Conservation (phyloP, 176 grass and related monocot genomes). For the Alloteropsis semialata region DNA sequence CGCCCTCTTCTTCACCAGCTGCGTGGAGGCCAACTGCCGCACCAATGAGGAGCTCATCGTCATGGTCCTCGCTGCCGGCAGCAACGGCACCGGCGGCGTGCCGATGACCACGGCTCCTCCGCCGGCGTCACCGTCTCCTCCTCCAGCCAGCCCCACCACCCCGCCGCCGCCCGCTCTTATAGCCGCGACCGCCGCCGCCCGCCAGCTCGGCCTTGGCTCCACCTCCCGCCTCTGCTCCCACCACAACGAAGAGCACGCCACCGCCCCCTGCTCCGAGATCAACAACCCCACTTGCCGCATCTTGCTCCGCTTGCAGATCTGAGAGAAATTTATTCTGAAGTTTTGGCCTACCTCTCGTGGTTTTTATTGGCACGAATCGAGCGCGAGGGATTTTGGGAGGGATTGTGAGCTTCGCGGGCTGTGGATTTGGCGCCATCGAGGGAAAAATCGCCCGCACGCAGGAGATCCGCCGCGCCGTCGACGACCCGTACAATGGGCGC, state of each 20-base stretch:
- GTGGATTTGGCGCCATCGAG: too few species aligned
- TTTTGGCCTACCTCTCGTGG: too few species aligned
- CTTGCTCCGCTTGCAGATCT: too few species aligned
- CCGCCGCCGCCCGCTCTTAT: neutral
- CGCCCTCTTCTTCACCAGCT: slow-evolving; percentile 73
- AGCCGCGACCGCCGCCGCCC: neutral
- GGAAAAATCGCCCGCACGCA: too few species aligned
- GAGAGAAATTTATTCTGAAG: too few species aligned
- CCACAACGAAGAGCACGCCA: slow-evolving; percentile 2
- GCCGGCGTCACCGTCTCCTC: neutral
- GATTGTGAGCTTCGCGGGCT: too few species aligned
- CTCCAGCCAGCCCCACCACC: slow-evolving; percentile 14
- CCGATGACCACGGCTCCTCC: neutral
- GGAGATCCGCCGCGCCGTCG: too few species aligned
- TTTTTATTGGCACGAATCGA: too few species aligned
- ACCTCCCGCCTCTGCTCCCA: neutral
- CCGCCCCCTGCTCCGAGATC: neutral
- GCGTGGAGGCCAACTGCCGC: slow-evolving; percentile 60
- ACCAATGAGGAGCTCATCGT: slow-evolving; percentile 70
- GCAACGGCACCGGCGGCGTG: neutral
- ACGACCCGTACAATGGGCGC: too few species aligned
- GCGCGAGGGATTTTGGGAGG: too few species aligned
- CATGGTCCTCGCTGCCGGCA: slow-evolving; percentile 47
- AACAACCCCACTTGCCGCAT: too few species aligned
- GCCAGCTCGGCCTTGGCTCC: neutral